Percentiles rank a stretch among this genome's conserved stretches.
Conservation (phyloP, 148 eudicot genomes). For the Rhododendron vialii region DNA sequence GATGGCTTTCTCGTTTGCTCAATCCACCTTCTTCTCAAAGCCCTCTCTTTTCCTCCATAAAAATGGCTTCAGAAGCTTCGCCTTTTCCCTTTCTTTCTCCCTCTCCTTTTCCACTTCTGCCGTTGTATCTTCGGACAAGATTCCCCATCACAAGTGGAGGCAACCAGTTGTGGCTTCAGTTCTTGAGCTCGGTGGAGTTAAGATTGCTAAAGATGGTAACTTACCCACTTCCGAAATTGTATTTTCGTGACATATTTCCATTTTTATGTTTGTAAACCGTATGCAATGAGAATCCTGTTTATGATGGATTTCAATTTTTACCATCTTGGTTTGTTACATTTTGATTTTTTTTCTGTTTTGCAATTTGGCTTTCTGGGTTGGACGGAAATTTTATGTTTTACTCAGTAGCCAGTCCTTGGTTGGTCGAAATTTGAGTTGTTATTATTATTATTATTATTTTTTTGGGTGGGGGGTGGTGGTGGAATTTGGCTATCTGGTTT, state of each 20-base stretch:
- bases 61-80: constrained; percentile 20
- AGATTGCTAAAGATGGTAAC: constrained; percentile 62
- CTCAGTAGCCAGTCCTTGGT: not conserved
- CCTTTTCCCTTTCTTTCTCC: constrained; percentile 30
- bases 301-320: constrained; percentile 1
- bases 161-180: constrained; percentile 37
- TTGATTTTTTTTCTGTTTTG: not conserved
- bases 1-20: constrained; percentile 35
- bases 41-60: constrained; percentile 25
- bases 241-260: constrained; percentile 7
- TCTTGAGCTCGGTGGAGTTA: constrained; percentile 66
- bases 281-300: not conserved
- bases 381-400: not conserved
- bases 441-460: no score
- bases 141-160: constrained; percentile 35
- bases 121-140: constrained; percentile 15
- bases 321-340: not conserved
- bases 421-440: not conserved
- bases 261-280: not conserved
- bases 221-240: constrained; percentile 11
- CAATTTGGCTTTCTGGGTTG: not conserved
- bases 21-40: constrained; percentile 40
- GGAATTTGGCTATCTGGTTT: not conserved
- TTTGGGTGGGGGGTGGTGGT: no score
- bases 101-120: constrained; percentile 30